Evolutionary conservation across 169 alveolate genomes (phyloP), one percentile per base, ranked within the genome.

Genomic region (Plasmodium yoelii): DNA sequence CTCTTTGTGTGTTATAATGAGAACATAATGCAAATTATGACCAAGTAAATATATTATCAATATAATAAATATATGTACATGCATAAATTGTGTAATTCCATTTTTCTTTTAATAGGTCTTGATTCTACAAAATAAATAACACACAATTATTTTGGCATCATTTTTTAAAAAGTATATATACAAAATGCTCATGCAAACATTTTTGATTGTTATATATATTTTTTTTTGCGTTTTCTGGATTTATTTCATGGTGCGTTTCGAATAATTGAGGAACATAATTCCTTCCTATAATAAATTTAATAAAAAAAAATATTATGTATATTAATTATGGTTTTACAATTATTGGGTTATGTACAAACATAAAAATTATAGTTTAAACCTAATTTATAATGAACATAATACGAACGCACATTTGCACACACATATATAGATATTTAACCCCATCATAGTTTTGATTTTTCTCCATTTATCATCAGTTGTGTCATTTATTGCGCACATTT

Each of bases 401-500:
- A 28, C 42, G 7, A 4, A 34, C 42, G 39, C 34, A 18, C 26
- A 22, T 63, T 5, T 34, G 19, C 46, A 60, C 61, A 65, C 15
- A 24, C 22, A 26, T 59, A 67, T 53, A 44, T 56, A 60, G 7
- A 42, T 67, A 8, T 3, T 26, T 80, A 18, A 80, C 90, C 90
- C 90, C 71, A 80, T 22, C 71, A 80, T 51, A 18, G 90, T 80
- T 61, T 80, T 80, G 8, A 80, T 61, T 80, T 80, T 65, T 80
- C 80, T 80, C 90, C 90, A 80, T 28, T 80, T 80, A 60, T 80
- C 90, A 80, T 80, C 90, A 12, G 90, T 80, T n/a, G 90, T 61
- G 59, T 80, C 90, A 80, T 80, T 80, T 39, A 80, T 47, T 80
- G 90, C 90, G 60, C 90, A 80, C 82, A 80, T 51, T 47, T 80